Conservation (phyloP, 495 filamentous ascomycete species). For the Immersiella caudata region DNA sequence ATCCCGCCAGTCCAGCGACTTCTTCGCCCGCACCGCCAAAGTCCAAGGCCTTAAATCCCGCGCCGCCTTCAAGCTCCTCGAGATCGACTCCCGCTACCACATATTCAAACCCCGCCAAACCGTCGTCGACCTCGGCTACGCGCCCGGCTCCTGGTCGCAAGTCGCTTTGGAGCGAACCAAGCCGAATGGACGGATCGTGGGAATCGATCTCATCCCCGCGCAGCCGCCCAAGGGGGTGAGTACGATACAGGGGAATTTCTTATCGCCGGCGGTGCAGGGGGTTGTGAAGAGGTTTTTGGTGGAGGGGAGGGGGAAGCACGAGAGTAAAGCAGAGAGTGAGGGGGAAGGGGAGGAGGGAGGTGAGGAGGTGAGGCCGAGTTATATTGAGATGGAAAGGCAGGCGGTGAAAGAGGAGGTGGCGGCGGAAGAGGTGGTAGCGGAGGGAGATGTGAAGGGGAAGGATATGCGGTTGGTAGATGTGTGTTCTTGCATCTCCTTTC, state of each 20-base stretch:
- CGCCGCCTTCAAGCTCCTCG: slow-evolving; percentile 88
- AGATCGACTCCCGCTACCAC: slow-evolving; percentile 80
- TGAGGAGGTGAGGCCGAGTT: slow-evolving; percentile 48
- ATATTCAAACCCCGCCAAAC: slow-evolving; percentile 79
- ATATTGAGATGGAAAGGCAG: slow-evolving; percentile 56
- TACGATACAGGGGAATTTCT: slow-evolving; percentile 92
- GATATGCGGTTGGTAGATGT: slow-evolving; percentile 67
- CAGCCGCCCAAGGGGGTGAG: slow-evolving; percentile 87
- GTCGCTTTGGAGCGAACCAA: slow-evolving; percentile 79
- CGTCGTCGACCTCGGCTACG: slow-evolving; percentile 91
- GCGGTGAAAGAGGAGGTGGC: slow-evolving; percentile 28
- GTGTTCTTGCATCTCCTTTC: slow-evolving; percentile 18
- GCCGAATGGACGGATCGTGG: slow-evolving; percentile 78
- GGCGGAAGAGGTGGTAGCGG: slow-evolving; percentile 10
- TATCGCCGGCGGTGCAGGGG: slow-evolving; percentile 67
- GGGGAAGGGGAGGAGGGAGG: slow-evolving; percentile 11
- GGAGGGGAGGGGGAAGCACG: slow-evolving; percentile 54
- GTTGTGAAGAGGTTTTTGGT: slow-evolving; percentile 74
- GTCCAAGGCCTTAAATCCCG: slow-evolving; percentile 80
- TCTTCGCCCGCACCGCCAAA: slow-evolving; percentile 68
- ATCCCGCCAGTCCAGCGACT: slow-evolving; percentile 71
- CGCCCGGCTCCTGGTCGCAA: slow-evolving; percentile 95
- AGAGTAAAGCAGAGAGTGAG: background rate
- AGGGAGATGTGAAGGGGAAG: slow-evolving; percentile 28
- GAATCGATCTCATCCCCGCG: slow-evolving; percentile 91